A percentile compares a stretch with the other conserved stretches of the same genome.
Evolutionary conservation across 495 filamentous ascomycete species (phyloP).

Genomic region (Podospora tetraspora): DNA sequence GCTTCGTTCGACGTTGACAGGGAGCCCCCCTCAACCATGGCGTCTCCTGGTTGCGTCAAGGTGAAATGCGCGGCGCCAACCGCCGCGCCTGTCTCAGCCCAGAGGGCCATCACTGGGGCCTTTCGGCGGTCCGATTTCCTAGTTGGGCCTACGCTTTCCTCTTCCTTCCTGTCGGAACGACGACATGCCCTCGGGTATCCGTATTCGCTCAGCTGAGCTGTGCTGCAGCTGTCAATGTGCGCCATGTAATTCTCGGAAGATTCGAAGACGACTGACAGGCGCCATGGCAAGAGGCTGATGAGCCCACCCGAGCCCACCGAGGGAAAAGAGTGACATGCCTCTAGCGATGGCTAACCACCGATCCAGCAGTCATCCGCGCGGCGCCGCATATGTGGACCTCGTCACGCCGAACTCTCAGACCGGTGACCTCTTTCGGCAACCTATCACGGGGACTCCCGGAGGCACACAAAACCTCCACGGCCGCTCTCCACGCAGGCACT

Average conservation of each 20-base stretch:
- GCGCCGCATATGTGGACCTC: not conserved
- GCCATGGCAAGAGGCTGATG: not conserved
- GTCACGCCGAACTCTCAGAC: not conserved
- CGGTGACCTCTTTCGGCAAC: not conserved
- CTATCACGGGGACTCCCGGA: not conserved
- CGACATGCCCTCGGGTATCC: not conserved
- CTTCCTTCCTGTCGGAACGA: not conserved
- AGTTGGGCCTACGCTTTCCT: not conserved
- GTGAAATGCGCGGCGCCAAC: not conserved
- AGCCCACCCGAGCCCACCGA: not conserved
- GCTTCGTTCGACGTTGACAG: not conserved
- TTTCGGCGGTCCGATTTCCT: not conserved
- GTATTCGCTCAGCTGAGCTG: not conserved
- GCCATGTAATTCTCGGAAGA: not conserved
- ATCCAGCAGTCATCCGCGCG: not conserved
- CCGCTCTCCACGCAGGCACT: not conserved
- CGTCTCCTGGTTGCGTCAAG: not conserved
- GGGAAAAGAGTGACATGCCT: not conserved
- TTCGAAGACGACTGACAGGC: not conserved
- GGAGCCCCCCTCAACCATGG: not conserved
- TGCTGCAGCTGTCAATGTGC: not conserved
- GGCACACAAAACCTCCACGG: not conserved
- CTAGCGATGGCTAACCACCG: not conserved
- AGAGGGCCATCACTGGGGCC: not conserved
- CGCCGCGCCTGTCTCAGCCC: constrained; percentile 10